Evolutionary conservation across 345 rosid genomes (phyloP).

Genomic region (Adansonia digitata): DNA sequence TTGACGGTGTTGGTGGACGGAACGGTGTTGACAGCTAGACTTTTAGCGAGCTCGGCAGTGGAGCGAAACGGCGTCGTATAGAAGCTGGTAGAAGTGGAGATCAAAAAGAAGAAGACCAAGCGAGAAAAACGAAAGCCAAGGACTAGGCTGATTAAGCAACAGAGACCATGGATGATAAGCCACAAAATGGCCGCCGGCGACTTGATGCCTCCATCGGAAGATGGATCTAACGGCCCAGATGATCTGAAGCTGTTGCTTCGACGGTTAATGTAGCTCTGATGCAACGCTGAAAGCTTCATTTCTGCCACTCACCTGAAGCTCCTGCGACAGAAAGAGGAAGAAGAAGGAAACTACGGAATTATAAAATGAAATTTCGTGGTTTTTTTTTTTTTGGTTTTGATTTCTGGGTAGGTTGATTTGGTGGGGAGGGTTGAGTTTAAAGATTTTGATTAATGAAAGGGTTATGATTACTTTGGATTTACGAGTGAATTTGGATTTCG

Average conservation of each 20-base stretch:
- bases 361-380: background rate
- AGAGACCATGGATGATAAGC: slow-evolving; percentile 68
- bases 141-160: slow-evolving; percentile 79
- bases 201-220: slow-evolving; percentile 48
- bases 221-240: slow-evolving; percentile 49
- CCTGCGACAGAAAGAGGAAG: slow-evolving; percentile 6
- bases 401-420: background rate
- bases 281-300: slow-evolving; percentile 79
- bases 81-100: slow-evolving; percentile 58
- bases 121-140: slow-evolving; percentile 94
- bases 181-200: slow-evolving; percentile 66
- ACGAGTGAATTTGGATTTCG: slow-evolving; percentile 18
- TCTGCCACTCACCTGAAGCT: slow-evolving; percentile 9
- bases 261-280: slow-evolving; percentile 76
- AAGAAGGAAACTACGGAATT: background rate
- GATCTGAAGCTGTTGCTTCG: slow-evolving; percentile 62
- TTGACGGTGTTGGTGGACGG: slow-evolving; percentile 22
- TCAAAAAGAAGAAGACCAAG: slow-evolving; percentile 76
- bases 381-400: background rate
- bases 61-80: slow-evolving; percentile 61
- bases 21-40: slow-evolving; percentile 20
- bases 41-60: slow-evolving; percentile 20
- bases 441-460: slow-evolving; percentile 7
- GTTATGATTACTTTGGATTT: slow-evolving; percentile 25
- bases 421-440: background rate